These are phyloP conservation scores for Curvularia spicifera DNA, from an alignment of 2,329 filamentous ascomycete genomes.

Conservation along the genomic window DNA sequence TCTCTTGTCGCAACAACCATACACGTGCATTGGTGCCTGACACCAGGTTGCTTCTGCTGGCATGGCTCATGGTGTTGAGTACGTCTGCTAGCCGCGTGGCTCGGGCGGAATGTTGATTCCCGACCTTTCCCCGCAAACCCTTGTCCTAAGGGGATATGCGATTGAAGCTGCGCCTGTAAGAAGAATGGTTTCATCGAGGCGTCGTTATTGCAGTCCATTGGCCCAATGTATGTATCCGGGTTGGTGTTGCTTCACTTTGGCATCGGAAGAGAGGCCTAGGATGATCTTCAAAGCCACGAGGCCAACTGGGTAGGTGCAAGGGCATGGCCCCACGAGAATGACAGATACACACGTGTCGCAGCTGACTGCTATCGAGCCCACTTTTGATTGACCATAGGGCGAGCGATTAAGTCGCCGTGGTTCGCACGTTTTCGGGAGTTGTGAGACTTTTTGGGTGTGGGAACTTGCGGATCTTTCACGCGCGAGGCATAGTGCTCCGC, in stretches of 20 bases:
- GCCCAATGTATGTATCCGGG: neutral
- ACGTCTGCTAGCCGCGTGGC: neutral
- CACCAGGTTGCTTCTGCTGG: neutral
- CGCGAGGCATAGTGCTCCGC: neutral
- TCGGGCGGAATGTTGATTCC: neutral
- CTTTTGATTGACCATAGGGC: constrained; percentile 1
- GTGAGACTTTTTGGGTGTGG: constrained; percentile 4
- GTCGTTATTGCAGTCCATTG: neutral
- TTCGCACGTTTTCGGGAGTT: neutral
- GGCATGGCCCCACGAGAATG: neutral
- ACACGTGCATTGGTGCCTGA: neutral
- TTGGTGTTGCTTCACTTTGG: neutral
- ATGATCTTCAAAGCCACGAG: neutral
- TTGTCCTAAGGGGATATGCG: no score
- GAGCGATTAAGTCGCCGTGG: neutral
- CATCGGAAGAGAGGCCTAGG: neutral
- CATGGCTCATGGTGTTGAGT: constrained; percentile 2
- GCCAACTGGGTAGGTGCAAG: neutral
- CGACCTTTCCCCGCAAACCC: neutral
- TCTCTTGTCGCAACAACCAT: neutral
- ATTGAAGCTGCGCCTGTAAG: neutral
- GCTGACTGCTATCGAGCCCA: neutral
- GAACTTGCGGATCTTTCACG: neutral
- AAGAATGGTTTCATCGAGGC: neutral
- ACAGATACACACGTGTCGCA: neutral